A percentile compares a stretch with the other conserved stretches of the same genome.
Evolutionary conservation across 2,329 filamentous ascomycete species (phyloP).

Genomic region (Ceratocystis diversiconidia): DNA sequence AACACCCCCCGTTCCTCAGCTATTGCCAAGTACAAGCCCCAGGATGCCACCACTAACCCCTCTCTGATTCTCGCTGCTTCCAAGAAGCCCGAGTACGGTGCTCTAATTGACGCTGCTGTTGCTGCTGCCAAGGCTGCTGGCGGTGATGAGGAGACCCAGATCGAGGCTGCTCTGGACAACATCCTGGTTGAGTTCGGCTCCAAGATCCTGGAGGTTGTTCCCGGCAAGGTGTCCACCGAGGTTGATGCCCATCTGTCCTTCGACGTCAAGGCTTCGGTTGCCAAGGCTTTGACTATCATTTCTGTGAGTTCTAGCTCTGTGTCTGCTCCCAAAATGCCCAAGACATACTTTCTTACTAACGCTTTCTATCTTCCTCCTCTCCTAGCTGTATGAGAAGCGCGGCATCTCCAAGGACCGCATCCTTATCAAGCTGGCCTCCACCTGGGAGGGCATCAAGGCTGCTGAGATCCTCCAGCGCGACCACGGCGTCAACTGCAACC

Average conservation of each 20-base stretch:
- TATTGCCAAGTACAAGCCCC: constrained; percentile 98
- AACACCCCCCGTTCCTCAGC: constrained; percentile 38
- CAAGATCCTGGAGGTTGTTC: constrained; percentile 92
- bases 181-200: constrained; percentile 96
- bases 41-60: constrained; percentile 99
- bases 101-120: constrained; percentile 75
- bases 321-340: neutral
- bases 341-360: neutral
- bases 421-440: constrained; percentile 97
- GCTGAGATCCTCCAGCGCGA: constrained; percentile 92
- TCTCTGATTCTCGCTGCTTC: constrained; percentile 95
- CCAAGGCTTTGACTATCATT: constrained; percentile 96
- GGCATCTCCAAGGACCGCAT: constrained; percentile 88
- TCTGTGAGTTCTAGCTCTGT: constrained; percentile 44
- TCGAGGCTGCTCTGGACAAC: constrained; percentile 80
- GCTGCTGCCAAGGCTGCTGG: constrained; percentile 69
- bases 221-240: constrained; percentile 97
- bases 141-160: constrained; percentile 59
- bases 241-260: constrained; percentile 95
- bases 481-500: constrained; percentile 94
- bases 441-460: constrained; percentile 99
- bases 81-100: constrained; percentile 94
- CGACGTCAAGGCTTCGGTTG: constrained; percentile 77
- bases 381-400: constrained; percentile 79
- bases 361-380: constrained; percentile 8